Percentiles rank a stretch among this genome's conserved stretches.
These are phyloP conservation scores for Drechslerella coelobrocha DNA, from an alignment of 2,329 filamentous ascomycete genomes.

Conservation along the genomic window DNA sequence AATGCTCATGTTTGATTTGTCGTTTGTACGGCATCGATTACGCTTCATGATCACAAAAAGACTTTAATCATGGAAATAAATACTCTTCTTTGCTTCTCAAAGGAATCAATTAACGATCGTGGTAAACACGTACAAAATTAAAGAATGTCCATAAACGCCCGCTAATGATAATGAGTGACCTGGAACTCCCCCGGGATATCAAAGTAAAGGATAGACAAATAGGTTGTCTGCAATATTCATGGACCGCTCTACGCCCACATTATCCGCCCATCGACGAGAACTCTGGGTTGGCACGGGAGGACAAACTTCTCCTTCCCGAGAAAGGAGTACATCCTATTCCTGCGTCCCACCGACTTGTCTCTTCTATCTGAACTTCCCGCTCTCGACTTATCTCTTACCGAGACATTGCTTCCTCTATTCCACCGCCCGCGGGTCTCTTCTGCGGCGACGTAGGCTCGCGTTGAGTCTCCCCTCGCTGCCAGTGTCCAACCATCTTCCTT, in stretches of 20 bases:
- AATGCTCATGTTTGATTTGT: too few species aligned
- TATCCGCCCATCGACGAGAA: constrained; percentile 36
- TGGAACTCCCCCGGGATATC: constrained; percentile 2
- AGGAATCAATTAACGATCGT: too few species aligned
- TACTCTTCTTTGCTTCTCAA: too few species aligned
- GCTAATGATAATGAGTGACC: not conserved
- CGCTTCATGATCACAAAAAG: too few species aligned
- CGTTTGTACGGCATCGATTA: too few species aligned
- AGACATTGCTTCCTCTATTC: constrained; percentile 18
- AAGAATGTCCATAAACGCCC: not conserved
- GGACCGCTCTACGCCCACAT: constrained; percentile 36
- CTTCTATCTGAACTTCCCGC: constrained; percentile 8
- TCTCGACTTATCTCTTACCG: constrained; percentile 20
- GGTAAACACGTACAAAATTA: too few species aligned
- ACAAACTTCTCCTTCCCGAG: constrained; percentile 48
- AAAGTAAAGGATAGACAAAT: not conserved
- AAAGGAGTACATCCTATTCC: constrained; percentile 49
- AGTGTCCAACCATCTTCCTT: constrained; percentile 27
- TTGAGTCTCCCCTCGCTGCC: constrained; percentile 18
- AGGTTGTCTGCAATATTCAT: not conserved
- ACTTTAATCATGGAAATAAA: too few species aligned
- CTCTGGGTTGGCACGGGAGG: constrained; percentile 24
- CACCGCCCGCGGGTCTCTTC: constrained; percentile 28
- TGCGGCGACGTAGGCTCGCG: constrained; percentile 20
- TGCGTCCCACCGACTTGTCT: constrained; percentile 35